Base-by-base conservation (phyloP, 345 rosid genomes). In the Citrus trifoliata region DNA sequence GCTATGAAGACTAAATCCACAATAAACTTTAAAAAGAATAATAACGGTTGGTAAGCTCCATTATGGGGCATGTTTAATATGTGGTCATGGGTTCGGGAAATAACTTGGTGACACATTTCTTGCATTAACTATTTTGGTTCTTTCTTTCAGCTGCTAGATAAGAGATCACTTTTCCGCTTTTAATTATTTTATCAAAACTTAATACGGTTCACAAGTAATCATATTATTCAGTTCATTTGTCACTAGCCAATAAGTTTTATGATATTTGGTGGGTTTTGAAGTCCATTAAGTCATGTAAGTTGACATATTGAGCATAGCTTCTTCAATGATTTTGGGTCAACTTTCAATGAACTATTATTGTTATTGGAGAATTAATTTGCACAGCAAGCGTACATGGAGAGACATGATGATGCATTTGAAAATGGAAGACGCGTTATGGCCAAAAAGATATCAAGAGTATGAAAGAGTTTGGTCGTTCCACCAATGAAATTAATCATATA, bases 1-100 rank as follows among this genome's bases (percentile, higher is more conserved):
- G 62, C 32, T 25, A 38, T 77, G 18, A 85, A 22, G 58, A 61
- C 67, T 67, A 81, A 74, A 77, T 71, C 30, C 79, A 75, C 67
- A 53, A 63, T 80, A 83, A 76, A 80, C 62, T 12, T 65, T 33
- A 60, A 62, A 35, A 10, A 69, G 21, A 14, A 2, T 6, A 10
- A 30, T 9, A 28, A 77, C 27, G 66, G 75, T 55, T 62, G 73
- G 37, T 63, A 16, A n/a, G 81, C 60, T 24, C 25, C 8, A 35
- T 67, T 55, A 32, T 71, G 78, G 78, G 38, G 76, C 78, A 78
- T 55, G 88, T 37, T 71, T 71, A 40, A 40, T 22, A 38, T 37
- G 69, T 76, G 82, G 76, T 46, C 13, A 32, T 73, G 69, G 61
- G 59, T 60, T 76, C 25, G 48, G 77, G 10, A 65, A 56, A 53